phyloP scores from a whole-genome alignment of 495 filamentous ascomycete genomes.

The Penicillium angulare region DNA sequence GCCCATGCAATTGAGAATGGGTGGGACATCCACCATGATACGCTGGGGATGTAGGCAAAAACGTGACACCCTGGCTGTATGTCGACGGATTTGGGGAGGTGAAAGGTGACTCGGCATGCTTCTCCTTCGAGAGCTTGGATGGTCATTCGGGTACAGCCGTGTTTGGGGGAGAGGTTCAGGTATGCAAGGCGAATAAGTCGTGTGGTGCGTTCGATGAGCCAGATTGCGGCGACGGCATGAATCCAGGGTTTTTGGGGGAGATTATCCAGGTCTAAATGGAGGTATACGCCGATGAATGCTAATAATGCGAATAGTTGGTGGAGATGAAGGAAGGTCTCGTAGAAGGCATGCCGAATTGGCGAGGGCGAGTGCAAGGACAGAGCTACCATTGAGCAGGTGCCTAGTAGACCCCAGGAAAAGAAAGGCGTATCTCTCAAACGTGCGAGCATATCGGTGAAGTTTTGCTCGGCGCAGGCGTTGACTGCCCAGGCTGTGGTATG shows the following conservation, averaged over 20 bases:
- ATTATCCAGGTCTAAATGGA: slow-evolving; percentile 62
- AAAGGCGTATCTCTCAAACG: slow-evolving; percentile 62
- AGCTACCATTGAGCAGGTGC: slow-evolving; percentile 57
- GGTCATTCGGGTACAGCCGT: slow-evolving; percentile 40
- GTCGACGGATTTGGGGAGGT: slow-evolving; percentile 71
- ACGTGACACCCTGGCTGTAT: slow-evolving; percentile 77
- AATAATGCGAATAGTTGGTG: slow-evolving; percentile 69
- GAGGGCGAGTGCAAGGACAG: slow-evolving; percentile 73
- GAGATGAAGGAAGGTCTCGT: slow-evolving; percentile 78
- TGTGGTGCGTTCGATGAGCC: slow-evolving; percentile 60
- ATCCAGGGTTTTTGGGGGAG: slow-evolving; percentile 64
- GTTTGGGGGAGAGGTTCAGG: slow-evolving; percentile 51
- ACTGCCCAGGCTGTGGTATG: slow-evolving; percentile 72
- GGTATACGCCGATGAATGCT: slow-evolving; percentile 64
- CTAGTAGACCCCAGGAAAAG: slow-evolving; percentile 49
- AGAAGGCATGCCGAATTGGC: slow-evolving; percentile 80
- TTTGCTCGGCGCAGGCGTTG: slow-evolving; percentile 44
- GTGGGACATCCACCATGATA: slow-evolving; percentile 69
- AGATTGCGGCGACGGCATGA: slow-evolving; percentile 58
- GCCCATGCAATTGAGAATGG: slow-evolving; percentile 60
- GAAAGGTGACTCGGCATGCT: slow-evolving; percentile 63
- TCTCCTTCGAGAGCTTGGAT: slow-evolving; percentile 54
- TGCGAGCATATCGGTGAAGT: slow-evolving; percentile 53
- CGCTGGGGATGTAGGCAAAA: slow-evolving; percentile 74
- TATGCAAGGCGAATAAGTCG: slow-evolving; percentile 57